Base-by-base conservation (phyloP, 179 eudicot species). In the Actinidia arguta region DNA sequence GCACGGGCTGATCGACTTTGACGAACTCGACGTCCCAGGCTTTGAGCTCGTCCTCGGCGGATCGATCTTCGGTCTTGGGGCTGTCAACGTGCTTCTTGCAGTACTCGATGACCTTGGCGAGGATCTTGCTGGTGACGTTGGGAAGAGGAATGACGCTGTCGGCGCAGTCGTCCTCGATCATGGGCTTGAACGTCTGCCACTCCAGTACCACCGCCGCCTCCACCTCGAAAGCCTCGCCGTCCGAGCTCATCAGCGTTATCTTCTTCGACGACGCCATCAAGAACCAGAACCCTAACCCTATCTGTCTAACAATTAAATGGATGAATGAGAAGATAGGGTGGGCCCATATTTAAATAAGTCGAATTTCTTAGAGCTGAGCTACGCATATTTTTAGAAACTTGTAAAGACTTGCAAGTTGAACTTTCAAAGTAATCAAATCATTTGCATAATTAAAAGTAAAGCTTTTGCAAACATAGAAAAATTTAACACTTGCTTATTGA, bases 51-150 rank as follows among this genome's bases (percentile, higher is more conserved):
- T 91, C 93, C 80, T 87, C 88, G 61, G n/a, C 88, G 1, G 79
- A 68, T 10, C 87, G 83, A 44, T 88, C 88, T 0, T 83, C 83
- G 64, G 86, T 7, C 80, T 86, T 86, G 36, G 92, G 81, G 39
- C 84, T 42, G 3, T 89, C 89, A 17, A 91, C 93, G 51, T 91
- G 93, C 77, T 91, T 91, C 83, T 89, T 91, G 31, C 92, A 91
- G 83, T 91, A 91, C 86, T 91, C 93, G 17, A 91, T 86, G 4
- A 91, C 93, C 82, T 89, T 91, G 1, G 93, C 89, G 0, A 91
- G 86, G 79, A 91, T 89, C 78, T 83, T 91, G 78, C 91, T 82
- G 27, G 84, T 89, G 74, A 91, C 93, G 79, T 89, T 91, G 0
- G 93, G 93, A 18, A 91, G 82, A 48, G 93, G 93, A 9, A 89